These are phyloP conservation scores for Penicillium roqueforti DNA, from an alignment of 495 filamentous ascomycete species.

Conservation along the genomic window DNA sequence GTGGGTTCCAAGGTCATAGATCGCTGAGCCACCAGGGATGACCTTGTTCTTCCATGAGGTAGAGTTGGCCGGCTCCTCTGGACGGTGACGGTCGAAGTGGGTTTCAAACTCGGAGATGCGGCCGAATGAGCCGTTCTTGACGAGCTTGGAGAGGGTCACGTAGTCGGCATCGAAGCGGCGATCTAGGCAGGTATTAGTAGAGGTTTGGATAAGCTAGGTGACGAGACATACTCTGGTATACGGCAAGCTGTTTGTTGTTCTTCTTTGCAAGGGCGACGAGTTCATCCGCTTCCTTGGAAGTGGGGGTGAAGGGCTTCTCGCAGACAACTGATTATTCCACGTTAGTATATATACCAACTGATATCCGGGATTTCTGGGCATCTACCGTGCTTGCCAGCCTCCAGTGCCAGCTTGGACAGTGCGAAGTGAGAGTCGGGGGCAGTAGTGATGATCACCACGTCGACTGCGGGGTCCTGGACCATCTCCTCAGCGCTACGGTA, in stretches of 20 bases:
- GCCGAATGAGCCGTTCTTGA: conserved; percentile 54
- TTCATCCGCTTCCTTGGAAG: conserved; percentile 62
- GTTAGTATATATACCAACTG: not conserved
- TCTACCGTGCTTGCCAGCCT: conserved; percentile 68
- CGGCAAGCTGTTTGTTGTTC: conserved; percentile 60
- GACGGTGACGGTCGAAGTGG: conserved; percentile 78
- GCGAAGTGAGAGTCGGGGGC: conserved; percentile 71
- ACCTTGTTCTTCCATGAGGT: conserved; percentile 68
- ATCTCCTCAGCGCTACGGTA: conserved; percentile 59
- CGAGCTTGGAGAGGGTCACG: conserved; percentile 62
- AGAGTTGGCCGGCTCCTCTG: conserved; percentile 42
- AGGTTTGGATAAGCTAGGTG: not conserved
- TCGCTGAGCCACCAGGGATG: conserved; percentile 63
- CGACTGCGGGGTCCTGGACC: conserved; percentile 59
- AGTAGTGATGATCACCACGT: conserved; percentile 72
- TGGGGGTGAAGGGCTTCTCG: conserved; percentile 86
- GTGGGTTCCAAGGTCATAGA: conserved; percentile 84
- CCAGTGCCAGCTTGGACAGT: conserved; percentile 61
- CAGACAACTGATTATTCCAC: conserved; percentile 53
- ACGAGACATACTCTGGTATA: conserved; percentile 67
- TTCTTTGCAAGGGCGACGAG: conserved; percentile 63
- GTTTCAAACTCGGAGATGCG: conserved; percentile 75
- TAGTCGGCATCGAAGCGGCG: conserved; percentile 85
- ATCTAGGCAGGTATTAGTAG: conserved; percentile 36
- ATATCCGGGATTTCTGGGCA: not conserved